phyloP scores from a whole-genome alignment of 2,329 filamentous ascomycete species.

The Sphaerulina vaccinii region DNA sequence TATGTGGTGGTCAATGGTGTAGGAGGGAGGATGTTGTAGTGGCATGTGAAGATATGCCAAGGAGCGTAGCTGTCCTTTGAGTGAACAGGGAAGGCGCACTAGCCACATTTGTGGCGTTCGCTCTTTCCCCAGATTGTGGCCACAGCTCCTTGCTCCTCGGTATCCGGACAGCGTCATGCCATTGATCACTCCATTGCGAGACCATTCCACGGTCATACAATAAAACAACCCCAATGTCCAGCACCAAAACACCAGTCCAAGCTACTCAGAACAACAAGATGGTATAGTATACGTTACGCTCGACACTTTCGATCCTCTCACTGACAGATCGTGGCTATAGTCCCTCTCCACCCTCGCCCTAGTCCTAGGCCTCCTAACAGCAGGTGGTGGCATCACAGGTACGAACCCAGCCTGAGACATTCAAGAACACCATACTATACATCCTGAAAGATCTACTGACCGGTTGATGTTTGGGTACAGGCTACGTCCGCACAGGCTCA shows the following conservation, averaged over 20 bases:
- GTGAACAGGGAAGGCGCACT: too few species aligned
- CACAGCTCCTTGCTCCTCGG: too few species aligned
- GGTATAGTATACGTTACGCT: too few species aligned
- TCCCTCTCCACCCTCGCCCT: slow-evolving; percentile 59
- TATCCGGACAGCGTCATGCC: neutral
- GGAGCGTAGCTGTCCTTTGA: neutral
- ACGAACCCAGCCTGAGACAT: too few species aligned
- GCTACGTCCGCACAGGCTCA: slow-evolving; percentile 81
- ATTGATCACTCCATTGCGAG: neutral
- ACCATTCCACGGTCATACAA: neutral
- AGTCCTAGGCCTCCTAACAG: slow-evolving; percentile 76
- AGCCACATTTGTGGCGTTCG: too few species aligned
- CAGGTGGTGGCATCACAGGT: slow-evolving; percentile 79
- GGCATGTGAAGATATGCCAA: too few species aligned
- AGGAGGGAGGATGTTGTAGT: neutral
- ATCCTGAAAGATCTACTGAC: too few species aligned
- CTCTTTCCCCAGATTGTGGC: neutral
- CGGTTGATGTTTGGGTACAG: too few species aligned
- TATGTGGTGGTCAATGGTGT: neutral
- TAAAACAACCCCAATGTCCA: slow-evolving; percentile 10
- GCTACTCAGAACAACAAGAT: slow-evolving; percentile 9
- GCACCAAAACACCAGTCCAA: slow-evolving; percentile 8
- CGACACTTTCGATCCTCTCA: neutral
- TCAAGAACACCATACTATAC: too few species aligned
- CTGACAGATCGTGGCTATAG: neutral